A percentile compares a stretch with the other conserved stretches of the same genome.
phyloP scores from a whole-genome alignment of 1,139 yeast genomes.

The Nakaseomyces nivariensis region DNA sequence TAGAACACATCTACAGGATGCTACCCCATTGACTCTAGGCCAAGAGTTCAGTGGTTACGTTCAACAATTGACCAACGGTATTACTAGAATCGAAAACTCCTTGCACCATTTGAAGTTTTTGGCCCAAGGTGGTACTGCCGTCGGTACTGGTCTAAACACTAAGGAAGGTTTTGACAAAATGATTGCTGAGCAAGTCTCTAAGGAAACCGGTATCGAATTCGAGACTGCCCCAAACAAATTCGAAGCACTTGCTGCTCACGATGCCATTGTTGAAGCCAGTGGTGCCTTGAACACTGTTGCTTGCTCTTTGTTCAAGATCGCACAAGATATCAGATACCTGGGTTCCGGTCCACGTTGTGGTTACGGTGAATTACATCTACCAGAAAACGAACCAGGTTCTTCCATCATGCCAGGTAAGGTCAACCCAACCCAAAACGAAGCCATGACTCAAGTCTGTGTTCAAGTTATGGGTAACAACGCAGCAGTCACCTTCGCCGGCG shows the following conservation, averaged over 20 bases:
- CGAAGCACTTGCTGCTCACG: conserved; percentile 98
- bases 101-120: conserved; percentile 69
- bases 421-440: conserved; percentile 98
- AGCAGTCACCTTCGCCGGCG: conserved; percentile 93
- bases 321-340: conserved; percentile 93
- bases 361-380: conserved; percentile 87
- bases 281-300: conserved; percentile 97
- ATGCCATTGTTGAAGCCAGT: conserved; percentile 92
- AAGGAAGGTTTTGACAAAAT: conserved; percentile 75
- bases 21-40: conserved; percentile 94
- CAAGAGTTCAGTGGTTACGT: conserved; percentile 97
- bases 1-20: conserved; percentile 97
- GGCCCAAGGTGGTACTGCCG: conserved; percentile 99
- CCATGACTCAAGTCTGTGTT: conserved; percentile 94
- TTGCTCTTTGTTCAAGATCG: conserved; percentile 85
- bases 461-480: conserved; percentile 97
- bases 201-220: conserved; percentile 80
- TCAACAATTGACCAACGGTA: conserved; percentile 85
- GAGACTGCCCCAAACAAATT: conserved; percentile 96
- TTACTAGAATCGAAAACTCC: conserved; percentile 68
- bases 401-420: conserved; percentile 99
- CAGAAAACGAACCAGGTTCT: conserved; percentile 98
- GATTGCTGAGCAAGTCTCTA: conserved; percentile 48
- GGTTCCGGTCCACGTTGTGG: conserved; percentile 99
- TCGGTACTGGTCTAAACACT: conserved; percentile 96